Conservation (phyloP, 768 basidiomycete species). For the Tricholoma sp. region DNA sequence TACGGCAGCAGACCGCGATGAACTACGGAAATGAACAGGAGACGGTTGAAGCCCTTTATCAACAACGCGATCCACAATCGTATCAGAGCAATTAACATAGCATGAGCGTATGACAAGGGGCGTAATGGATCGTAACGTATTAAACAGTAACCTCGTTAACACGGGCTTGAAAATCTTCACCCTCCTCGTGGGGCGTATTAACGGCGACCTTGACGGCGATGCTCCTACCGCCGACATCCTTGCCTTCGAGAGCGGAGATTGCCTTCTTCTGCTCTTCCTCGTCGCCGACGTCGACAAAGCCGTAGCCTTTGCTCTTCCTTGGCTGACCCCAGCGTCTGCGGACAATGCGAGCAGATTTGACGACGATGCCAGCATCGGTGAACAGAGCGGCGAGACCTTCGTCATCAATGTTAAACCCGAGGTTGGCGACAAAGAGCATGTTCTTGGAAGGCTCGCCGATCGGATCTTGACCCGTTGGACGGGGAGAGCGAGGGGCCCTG, state of each 20-base stretch:
- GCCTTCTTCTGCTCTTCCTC: slow-evolving; percentile 92
- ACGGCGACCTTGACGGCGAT: slow-evolving; percentile 96
- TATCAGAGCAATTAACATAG: slow-evolving; percentile 31
- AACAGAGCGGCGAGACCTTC: slow-evolving; percentile 76
- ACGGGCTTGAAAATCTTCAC: slow-evolving; percentile 27
- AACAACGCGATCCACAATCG: slow-evolving; percentile 16
- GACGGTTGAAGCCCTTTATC: slow-evolving; percentile 6
- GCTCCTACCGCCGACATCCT: slow-evolving; percentile 78
- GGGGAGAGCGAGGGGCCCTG: slow-evolving; percentile 52
- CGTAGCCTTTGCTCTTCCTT: slow-evolving; percentile 93
- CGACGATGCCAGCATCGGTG: slow-evolving; percentile 77
- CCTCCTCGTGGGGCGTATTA: slow-evolving; percentile 64
- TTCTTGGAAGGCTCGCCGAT: slow-evolving; percentile 84
- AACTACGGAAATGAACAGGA: slow-evolving; percentile 19
- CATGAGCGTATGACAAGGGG: slow-evolving; percentile 20
- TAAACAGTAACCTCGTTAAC: slow-evolving; percentile 19
- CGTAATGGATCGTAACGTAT: slow-evolving; percentile 17
- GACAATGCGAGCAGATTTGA: slow-evolving; percentile 86
- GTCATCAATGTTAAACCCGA: slow-evolving; percentile 92
- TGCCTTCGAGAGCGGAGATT: slow-evolving; percentile 80
- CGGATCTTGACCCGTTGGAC: slow-evolving; percentile 79
- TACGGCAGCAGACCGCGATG: slow-evolving; percentile 42
- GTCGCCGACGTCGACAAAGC: slow-evolving; percentile 91
- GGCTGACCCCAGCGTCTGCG: slow-evolving; percentile 78
- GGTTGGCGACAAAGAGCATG: slow-evolving; percentile 95